phyloP scores from a whole-genome alignment of 139 green algal genomes.

The Picochlorum sp. region DNA sequence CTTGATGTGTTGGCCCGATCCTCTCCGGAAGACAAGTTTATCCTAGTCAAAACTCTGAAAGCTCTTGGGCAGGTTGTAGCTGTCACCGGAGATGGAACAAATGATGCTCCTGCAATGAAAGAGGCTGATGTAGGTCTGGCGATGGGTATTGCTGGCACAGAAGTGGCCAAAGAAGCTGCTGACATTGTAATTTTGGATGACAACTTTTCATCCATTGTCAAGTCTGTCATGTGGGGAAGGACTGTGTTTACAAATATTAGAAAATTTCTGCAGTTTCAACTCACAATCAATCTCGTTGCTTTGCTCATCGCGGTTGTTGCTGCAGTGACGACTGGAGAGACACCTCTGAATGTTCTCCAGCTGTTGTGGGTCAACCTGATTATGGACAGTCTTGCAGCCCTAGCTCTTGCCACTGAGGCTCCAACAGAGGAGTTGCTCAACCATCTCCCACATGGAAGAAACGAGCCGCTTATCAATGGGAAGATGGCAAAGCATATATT shows the following conservation, averaged over 20 bases:
- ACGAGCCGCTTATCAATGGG: slow-evolving; percentile 75
- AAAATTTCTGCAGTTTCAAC: slow-evolving; percentile 94
- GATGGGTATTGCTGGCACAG: slow-evolving; percentile 90
- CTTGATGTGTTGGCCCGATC: slow-evolving; percentile 92
- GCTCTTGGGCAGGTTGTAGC: slow-evolving; percentile 86
- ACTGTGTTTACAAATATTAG: slow-evolving; percentile 96
- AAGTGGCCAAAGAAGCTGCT: slow-evolving; percentile 96
- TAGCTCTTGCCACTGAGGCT: slow-evolving; percentile 80
- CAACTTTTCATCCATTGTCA: slow-evolving; percentile 97
- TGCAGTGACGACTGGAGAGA: slow-evolving; percentile 68
- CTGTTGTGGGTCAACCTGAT: slow-evolving; percentile 99
- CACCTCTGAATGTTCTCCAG: slow-evolving; percentile 88
- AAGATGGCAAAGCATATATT: slow-evolving; percentile 96
- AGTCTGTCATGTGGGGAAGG: slow-evolving; percentile 91
- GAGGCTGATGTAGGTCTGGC: slow-evolving; percentile 92
- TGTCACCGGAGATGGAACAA: slow-evolving; percentile 94
- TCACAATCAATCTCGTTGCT: slow-evolving; percentile 95
- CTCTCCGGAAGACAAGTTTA: slow-evolving; percentile 89
- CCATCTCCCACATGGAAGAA: slow-evolving; percentile 69
- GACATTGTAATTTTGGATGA: slow-evolving; percentile 99
- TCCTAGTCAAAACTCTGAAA: slow-evolving; percentile 78
- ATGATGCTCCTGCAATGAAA: slow-evolving; percentile 94
- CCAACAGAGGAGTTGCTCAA: slow-evolving; percentile 78
- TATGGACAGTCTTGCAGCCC: slow-evolving; percentile 88
- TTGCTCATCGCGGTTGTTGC: slow-evolving; percentile 88